Base-by-base conservation (phyloP, 345 rosid genomes). In the Microthlaspi erraticum region DNA sequence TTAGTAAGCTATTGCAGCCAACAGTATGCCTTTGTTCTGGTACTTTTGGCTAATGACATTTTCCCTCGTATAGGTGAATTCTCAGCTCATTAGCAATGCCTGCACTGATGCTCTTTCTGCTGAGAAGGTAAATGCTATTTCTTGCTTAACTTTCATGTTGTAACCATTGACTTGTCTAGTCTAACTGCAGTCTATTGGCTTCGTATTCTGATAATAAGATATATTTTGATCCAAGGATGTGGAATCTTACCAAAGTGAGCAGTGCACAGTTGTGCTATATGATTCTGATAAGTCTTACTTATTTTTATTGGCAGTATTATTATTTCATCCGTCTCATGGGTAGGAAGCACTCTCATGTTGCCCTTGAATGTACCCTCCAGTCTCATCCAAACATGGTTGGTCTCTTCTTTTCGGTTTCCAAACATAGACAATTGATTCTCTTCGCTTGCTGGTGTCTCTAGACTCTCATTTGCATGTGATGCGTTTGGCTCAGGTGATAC, bases 321-420 rank as follows among this genome's bases (percentile, higher is more conserved):
- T 95, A 95, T 61, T 92, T 95, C 75, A 90, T 95, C 69, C 93
- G 98, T 54, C 94, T 95, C 70, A 95, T 95, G 98, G 99, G 98
- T 14, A 82, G 99, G 69, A 92, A 84, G 83, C 93, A 89, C 71
- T 94, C 98, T 8, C 98, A 91, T 73, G 99, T 94, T 60, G 98
- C 99, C 18, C 84, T 94, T 73, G 99, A 94, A 69, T 94, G 99
- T 83, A 83, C 99, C 42, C 96, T 91, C 61, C 99, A 91, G 76
- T 91, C 99, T 80, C 98, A 94, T 78, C 99, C 98, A 1, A 94
- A 94, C 78, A 83, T 94, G 99, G 99, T 91, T 60, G 44, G 91
- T 74, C 52, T 73, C 26, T 23, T n/a, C 53, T 33, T 56, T 29
- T 44, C 20, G 16, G 34, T 70, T 52, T 20, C 29, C 20, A 39